phyloP scores from a whole-genome alignment of 1,284 basidiomycete genomes.

The Ustilago nuda region DNA sequence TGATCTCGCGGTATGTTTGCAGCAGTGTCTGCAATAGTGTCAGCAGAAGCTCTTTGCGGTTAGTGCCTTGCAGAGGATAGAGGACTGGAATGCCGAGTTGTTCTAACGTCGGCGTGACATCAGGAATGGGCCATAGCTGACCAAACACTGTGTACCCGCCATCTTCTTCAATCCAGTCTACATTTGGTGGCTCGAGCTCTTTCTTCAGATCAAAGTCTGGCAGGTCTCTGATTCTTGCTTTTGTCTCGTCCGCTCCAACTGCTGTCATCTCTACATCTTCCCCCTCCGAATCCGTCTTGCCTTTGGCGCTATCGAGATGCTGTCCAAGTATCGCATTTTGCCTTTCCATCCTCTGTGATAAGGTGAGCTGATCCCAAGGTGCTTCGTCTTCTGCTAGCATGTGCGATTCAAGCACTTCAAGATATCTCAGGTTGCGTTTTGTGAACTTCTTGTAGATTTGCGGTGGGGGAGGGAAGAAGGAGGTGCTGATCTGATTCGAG shows the following conservation, averaged over 20 bases:
- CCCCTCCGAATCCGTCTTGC: neutral
- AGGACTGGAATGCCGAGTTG: slow-evolving; percentile 59
- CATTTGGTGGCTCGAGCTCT: slow-evolving; percentile 53
- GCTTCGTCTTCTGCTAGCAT: slow-evolving; percentile 20
- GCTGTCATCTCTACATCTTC: slow-evolving; percentile 20
- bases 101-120: slow-evolving; percentile 55
- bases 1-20: slow-evolving; percentile 61
- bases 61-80: slow-evolving; percentile 39
- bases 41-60: slow-evolving; percentile 43
- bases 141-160: slow-evolving; percentile 66
- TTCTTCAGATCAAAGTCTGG: slow-evolving; percentile 56
- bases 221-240: slow-evolving; percentile 3
- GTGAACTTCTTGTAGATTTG: slow-evolving; percentile 57
- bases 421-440: slow-evolving; percentile 48
- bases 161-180: slow-evolving; percentile 67
- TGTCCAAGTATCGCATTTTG: slow-evolving; percentile 32
- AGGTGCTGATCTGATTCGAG: slow-evolving; percentile 52
- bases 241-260: neutral
- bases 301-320: neutral
- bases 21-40: slow-evolving; percentile 68
- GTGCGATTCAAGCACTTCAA: slow-evolving; percentile 42
- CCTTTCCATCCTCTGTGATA: slow-evolving; percentile 26
- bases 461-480: slow-evolving; percentile 63
- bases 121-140: slow-evolving; percentile 65
- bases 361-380: slow-evolving; percentile 30